Conservation (phyloP, 768 basidiomycete genomes). For the Mycena indigotica region DNA sequence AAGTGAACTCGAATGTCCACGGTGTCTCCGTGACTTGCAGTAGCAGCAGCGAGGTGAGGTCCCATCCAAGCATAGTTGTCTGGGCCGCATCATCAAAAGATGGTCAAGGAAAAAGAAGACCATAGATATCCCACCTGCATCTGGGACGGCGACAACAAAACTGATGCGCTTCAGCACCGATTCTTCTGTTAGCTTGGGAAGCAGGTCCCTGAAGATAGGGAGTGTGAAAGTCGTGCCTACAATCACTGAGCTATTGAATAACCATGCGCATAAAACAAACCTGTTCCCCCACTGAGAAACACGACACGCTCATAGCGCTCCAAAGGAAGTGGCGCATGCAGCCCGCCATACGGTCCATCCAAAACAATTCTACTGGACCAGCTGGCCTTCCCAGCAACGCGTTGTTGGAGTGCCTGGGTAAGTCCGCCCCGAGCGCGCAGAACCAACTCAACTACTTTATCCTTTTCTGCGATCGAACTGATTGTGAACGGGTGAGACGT, state of each 20-base stretch:
- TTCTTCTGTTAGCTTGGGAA: constrained; percentile 14
- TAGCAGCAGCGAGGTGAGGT: constrained; percentile 8
- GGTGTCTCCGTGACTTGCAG: background rate
- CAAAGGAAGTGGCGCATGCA: constrained; percentile 24
- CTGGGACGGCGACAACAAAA: constrained; percentile 27
- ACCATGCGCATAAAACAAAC: no score
- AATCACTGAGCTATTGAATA: no score
- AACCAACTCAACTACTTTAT: constrained; percentile 23
- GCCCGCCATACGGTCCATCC: constrained; percentile 33
- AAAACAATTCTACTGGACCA: constrained; percentile 26
- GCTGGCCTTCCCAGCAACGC: constrained; percentile 11
- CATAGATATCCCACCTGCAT: constrained; percentile 22
- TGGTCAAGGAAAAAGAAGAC: background rate
- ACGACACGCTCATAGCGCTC: constrained; percentile 30
- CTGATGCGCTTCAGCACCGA: constrained; percentile 26
- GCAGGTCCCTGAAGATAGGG: constrained; percentile 31
- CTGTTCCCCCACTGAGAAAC: constrained; percentile 37
- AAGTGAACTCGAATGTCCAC: constrained; percentile 13
- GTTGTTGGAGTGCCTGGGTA: constrained; percentile 24
- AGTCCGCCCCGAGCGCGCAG: constrained; percentile 33
- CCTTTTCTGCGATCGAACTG: constrained; percentile 27
- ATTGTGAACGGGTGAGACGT: constrained; percentile 40
- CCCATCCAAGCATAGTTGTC: constrained; percentile 26
- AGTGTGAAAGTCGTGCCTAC: constrained; percentile 32
- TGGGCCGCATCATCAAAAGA: background rate